These are phyloP conservation scores for Nemania serpens DNA, from an alignment of 2,329 filamentous ascomycete species.

Conservation along the genomic window DNA sequence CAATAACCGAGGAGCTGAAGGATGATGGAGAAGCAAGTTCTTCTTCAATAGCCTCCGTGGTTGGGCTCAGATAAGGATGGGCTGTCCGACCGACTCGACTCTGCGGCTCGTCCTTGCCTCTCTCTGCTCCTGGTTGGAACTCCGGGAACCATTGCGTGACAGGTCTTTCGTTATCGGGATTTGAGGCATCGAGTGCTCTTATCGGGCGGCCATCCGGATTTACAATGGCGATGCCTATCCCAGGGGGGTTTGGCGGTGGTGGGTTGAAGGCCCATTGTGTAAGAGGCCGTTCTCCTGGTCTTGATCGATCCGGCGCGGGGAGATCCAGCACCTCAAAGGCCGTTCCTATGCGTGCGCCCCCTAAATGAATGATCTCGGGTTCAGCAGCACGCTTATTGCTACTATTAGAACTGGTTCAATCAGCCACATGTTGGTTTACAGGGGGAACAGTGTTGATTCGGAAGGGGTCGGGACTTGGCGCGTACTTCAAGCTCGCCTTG, in stretches of 20 bases:
- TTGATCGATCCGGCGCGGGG: slow-evolving; percentile 23
- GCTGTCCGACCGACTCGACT: not conserved
- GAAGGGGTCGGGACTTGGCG: slow-evolving; percentile 1
- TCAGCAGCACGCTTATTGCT: slow-evolving; percentile 21
- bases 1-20: not conserved
- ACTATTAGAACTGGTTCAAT: slow-evolving; percentile 18
- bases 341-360: slow-evolving; percentile 30
- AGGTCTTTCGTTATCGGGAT: slow-evolving; percentile 18
- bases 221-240: slow-evolving; percentile 22
- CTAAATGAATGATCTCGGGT: slow-evolving; percentile 34
- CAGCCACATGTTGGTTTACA: slow-evolving; percentile 11
- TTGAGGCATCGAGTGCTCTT: not conserved
- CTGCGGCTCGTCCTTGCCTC: slow-evolving; percentile 11
- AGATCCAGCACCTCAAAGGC: slow-evolving; percentile 22
- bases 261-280: slow-evolving; percentile 29
- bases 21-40: slow-evolving; percentile 18
- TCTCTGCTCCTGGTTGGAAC: slow-evolving; percentile 3
- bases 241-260: slow-evolving; percentile 25
- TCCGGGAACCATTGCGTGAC: slow-evolving; percentile 29
- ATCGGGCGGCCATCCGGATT: slow-evolving; percentile 2
- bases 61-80: slow-evolving; percentile 8
- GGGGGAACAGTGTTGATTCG: not conserved
- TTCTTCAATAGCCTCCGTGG: slow-evolving; percentile 6
- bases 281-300: slow-evolving; percentile 15
- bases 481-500: slow-evolving; percentile 23